Evolutionary conservation across 345 rosid species (phyloP).

Genomic region (Limnanthes douglasii): DNA sequence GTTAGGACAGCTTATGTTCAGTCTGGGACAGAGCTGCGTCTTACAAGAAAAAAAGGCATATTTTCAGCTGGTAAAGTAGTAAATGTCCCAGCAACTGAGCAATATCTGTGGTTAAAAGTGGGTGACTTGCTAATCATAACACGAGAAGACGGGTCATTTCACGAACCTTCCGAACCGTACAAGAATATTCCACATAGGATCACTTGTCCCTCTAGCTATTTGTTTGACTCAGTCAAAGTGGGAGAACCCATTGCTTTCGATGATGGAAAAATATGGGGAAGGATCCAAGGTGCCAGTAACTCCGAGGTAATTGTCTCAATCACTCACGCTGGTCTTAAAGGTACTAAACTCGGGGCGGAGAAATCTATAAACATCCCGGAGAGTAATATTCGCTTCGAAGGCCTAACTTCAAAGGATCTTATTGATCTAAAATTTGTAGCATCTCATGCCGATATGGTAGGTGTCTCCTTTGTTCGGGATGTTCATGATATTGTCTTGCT

Average conservation of each 20-base stretch:
- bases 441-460: conserved; percentile 59
- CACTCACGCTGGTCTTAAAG: conserved; percentile 40
- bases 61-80: conserved; percentile 29
- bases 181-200: conserved; percentile 30
- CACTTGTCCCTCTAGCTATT: conserved; percentile 40
- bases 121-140: conserved; percentile 48
- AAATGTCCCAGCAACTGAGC: conserved; percentile 37
- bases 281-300: conserved; percentile 33
- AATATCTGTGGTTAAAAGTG: conserved; percentile 33
- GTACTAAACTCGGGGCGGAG: conserved; percentile 55
- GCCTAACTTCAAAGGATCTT: conserved; percentile 57
- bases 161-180: conserved; percentile 10
- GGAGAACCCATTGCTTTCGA: conserved; percentile 56
- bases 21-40: conserved; percentile 29
- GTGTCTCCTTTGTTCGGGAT: conserved; percentile 47
- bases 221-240: conserved; percentile 45
- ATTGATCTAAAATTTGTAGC: conserved; percentile 50
- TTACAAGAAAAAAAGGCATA: conserved; percentile 35
- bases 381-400: conserved; percentile 40
- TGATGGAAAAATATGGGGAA: conserved; percentile 61
- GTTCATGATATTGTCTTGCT: conserved; percentile 35
- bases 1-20: conserved; percentile 33
- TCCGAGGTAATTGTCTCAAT: conserved; percentile 47
- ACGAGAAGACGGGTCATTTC: conserved; percentile 16
- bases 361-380: conserved; percentile 58